These are phyloP conservation scores for Leersia perrieri DNA, from an alignment of 176 grass and related monocot genomes.

Conservation along the genomic window DNA sequence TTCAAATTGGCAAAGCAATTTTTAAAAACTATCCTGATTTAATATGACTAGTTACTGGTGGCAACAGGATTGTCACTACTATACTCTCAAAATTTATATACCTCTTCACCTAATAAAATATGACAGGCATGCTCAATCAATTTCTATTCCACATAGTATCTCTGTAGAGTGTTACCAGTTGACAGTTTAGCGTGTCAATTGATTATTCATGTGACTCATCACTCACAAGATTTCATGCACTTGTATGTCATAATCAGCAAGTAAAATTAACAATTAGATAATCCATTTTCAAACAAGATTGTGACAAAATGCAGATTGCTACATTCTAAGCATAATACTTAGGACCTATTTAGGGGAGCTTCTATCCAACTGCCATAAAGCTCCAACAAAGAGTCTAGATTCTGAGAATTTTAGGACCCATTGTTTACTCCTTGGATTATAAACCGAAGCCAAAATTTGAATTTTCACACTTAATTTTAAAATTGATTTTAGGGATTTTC, in stretches of 20 bases:
- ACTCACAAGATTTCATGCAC: background rate
- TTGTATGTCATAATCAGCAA: background rate
- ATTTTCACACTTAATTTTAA: too few relatives aligned
- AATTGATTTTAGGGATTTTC: too few relatives aligned
- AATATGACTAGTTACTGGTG: background rate
- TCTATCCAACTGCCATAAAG: too few relatives aligned
- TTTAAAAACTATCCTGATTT: background rate
- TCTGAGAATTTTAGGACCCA: too few relatives aligned
- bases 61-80: background rate
- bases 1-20: background rate
- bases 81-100: background rate
- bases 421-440: too few relatives aligned
- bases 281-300: background rate
- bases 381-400: too few relatives aligned
- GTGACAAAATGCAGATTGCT: background rate
- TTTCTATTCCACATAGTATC: background rate
- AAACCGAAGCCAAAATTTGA: too few relatives aligned
- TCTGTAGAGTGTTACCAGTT: background rate
- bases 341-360: too few relatives aligned
- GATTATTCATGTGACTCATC: conserved; percentile 1
- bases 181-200: background rate
- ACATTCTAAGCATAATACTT: background rate
- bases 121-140: background rate
- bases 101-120: background rate
- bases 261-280: background rate